Conservation (phyloP, 1,284 basidiomycete genomes). For the Sporisorium sorghi region DNA sequence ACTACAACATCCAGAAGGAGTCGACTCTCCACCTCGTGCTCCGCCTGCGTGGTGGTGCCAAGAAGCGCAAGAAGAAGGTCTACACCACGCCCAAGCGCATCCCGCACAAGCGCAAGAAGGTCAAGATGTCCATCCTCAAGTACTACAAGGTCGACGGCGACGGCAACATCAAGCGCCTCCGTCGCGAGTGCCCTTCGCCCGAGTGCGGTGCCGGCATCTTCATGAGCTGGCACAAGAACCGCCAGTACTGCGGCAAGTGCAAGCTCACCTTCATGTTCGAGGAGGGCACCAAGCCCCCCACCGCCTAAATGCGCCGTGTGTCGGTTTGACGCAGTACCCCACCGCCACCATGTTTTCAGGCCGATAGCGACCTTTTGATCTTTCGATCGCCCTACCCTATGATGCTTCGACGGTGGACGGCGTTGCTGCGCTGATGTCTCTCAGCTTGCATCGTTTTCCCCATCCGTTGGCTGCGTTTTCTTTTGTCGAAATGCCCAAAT, state of each 20-base stretch:
- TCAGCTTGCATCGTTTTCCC: constrained; percentile 6
- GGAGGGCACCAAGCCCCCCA: constrained; percentile 65
- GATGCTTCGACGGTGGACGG: background rate
- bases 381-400: constrained; percentile 9
- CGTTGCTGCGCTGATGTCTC: constrained; percentile 11
- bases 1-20: constrained; percentile 84
- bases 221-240: constrained; percentile 69
- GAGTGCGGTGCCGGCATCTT: constrained; percentile 68
- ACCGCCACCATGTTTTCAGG: constrained; percentile 27
- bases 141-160: constrained; percentile 99
- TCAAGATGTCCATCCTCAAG: constrained; percentile 98
- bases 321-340: background rate
- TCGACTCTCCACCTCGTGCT: constrained; percentile 67
- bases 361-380: constrained; percentile 31
- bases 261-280: constrained; percentile 69
- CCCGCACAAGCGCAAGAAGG: constrained; percentile 99
- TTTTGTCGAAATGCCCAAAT: constrained; percentile 27
- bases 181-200: constrained; percentile 86
- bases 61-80: constrained; percentile 99
- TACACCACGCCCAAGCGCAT: constrained; percentile 99
- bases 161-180: constrained; percentile 98
- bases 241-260: constrained; percentile 70
- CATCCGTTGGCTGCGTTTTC: background rate
- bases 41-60: constrained; percentile 89
- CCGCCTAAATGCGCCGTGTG: constrained; percentile 40